These are phyloP conservation scores for Clavispora carvajalis DNA, from an alignment of 805 yeast species.

Conservation along the genomic window DNA sequence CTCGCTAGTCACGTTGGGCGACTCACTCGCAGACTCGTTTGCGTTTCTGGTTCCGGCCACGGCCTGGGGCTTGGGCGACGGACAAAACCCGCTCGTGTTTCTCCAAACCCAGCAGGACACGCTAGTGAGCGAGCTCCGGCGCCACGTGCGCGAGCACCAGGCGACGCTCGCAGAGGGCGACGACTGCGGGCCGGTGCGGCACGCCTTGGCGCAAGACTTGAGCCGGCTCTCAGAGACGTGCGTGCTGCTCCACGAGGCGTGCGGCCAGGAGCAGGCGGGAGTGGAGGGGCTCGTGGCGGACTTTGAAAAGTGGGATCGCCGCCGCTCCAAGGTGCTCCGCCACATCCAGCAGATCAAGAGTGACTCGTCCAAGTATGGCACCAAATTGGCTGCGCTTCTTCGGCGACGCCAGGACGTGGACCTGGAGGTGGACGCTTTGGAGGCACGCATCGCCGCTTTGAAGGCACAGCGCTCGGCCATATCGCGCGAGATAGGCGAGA, in stretches of 20 bases:
- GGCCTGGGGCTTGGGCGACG: not conserved
- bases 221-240: constrained; percentile 35
- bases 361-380: constrained; percentile 37
- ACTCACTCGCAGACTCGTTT: not conserved
- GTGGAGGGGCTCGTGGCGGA: constrained; percentile 21
- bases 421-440: constrained; percentile 34
- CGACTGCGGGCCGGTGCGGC: constrained; percentile 7
- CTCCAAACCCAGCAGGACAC: constrained; percentile 7
- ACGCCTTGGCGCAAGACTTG: constrained; percentile 1
- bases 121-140: constrained; percentile 3
- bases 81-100: constrained; percentile 7
- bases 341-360: constrained; percentile 38
- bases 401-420: constrained; percentile 29
- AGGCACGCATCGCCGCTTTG: constrained; percentile 27
- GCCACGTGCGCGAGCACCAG: constrained; percentile 5
- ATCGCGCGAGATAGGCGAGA: constrained; percentile 34
- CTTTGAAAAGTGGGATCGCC: constrained; percentile 39
- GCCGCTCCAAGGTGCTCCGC: constrained; percentile 26
- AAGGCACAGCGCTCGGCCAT: constrained; percentile 30
- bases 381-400: constrained; percentile 31
- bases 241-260: constrained; percentile 43
- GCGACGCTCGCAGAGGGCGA: constrained; percentile 6
- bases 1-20: constrained; percentile 2
- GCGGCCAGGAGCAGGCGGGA: constrained; percentile 30
- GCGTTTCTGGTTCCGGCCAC: not conserved